Evolutionary conservation across 495 filamentous ascomycete genomes (phyloP), one percentile per base, ranked within the genome.

Genomic region (Xylaria venustula): DNA sequence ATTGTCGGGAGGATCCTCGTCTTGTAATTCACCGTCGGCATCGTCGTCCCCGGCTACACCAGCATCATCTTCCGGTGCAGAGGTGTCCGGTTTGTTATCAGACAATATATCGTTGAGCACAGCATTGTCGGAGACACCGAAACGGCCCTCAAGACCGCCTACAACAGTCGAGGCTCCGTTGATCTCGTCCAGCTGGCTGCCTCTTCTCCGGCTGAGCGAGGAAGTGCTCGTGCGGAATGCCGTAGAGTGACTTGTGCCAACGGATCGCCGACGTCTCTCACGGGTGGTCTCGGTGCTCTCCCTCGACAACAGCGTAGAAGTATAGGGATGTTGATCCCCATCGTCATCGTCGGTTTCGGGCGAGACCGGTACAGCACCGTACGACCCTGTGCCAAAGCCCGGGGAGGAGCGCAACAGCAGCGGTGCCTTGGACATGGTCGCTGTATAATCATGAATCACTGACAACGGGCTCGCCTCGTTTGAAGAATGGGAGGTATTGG

Each of bases 401-500:
- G 83, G 81, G 60, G 85, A 82, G 56, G 83, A 81, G 62, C 84
- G 85, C 58, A 88, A 73, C 48, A 85, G 71, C 32, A 85, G 79
- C 42, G 76, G 81, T 46, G 75, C 72, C 66, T 78, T 79, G 60
- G 81, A 85, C 85, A 87, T 87, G 66, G 44, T 68, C 51, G 51
- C 66, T 49, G 30, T 6, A 42, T 9, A 42, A 47, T 52, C 59
- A 59, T 61, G 45, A 53, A 55, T 54, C 56, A 37, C 64, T 62
- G 62, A 54, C 60, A 55, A 61, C 37, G 61, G 42, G 50, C 61
- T 65, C 46, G 67, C 56, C 53, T 71, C 51, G 68, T 51, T 25
- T 54, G 58, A 46, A 50, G 61, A 54, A 62, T 53, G 51, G 58
- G 44, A 58, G 25, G 58, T 54, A 36, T 61, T 42, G 50, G 32